phyloP scores from a whole-genome alignment of 805 yeast genomes.

The Jamesozyma spencerorum region DNA sequence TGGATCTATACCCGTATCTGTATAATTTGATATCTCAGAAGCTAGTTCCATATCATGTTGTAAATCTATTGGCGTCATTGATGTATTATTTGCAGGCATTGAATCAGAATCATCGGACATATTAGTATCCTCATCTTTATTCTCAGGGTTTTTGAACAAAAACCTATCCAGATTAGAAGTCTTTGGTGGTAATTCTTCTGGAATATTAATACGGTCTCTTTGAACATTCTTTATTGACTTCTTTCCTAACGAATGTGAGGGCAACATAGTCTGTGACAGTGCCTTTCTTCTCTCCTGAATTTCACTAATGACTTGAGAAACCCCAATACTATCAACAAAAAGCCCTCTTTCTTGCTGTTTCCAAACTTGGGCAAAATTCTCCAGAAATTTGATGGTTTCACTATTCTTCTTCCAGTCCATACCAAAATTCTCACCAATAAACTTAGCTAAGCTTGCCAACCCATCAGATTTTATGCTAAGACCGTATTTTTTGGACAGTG shows the following conservation, averaged over 20 bases:
- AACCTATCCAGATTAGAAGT: conserved; percentile 11
- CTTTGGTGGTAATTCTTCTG: not conserved
- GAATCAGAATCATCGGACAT: conserved; percentile 1
- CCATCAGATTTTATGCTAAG: conserved; percentile 84
- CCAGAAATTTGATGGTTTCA: conserved; percentile 36
- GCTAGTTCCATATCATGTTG: not conserved
- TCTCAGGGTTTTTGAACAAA: too few relatives aligned
- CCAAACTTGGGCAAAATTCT: conserved; percentile 75
- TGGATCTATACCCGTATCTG: not conserved
- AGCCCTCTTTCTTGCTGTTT: conserved; percentile 81
- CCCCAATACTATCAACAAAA: conserved; percentile 70
- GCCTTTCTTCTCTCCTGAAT: conserved; percentile 29
- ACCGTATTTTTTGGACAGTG: conserved; percentile 86
- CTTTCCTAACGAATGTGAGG: not conserved
- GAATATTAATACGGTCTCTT: too few relatives aligned
- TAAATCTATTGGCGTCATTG: conserved; percentile 2
- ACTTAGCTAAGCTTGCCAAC: conserved; percentile 58
- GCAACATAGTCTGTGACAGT: not conserved
- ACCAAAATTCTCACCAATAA: conserved; percentile 70
- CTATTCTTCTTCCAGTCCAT: conserved; percentile 60
- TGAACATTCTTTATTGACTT: not conserved
- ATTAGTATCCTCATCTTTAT: not conserved
- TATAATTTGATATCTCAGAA: not conserved
- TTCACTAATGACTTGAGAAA: conserved; percentile 57
- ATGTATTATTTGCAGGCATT: conserved; percentile 2